Percentiles rank a stretch among this genome's conserved stretches.
Conservation (phyloP, 2,329 filamentous ascomycete genomes). For the Hymenoscyphus infarciens region DNA sequence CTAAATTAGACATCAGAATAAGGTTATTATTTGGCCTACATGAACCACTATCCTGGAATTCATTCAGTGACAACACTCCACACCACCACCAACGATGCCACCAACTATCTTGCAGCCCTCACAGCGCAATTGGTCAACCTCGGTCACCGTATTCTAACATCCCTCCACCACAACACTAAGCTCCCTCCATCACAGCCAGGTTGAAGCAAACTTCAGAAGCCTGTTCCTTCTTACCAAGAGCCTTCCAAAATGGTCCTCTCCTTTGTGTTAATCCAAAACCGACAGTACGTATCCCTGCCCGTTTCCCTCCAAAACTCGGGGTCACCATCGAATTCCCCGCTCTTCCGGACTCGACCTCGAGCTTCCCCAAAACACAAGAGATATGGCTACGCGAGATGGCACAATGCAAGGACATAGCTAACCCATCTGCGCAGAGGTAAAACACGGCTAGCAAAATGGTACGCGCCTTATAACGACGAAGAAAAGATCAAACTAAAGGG, state of each 20-base stretch:
- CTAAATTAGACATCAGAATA: too few relatives aligned
- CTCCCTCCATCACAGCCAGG: too few relatives aligned
- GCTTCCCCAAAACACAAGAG: background rate
- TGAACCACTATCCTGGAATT: too few relatives aligned
- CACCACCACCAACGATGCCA: too few relatives aligned
- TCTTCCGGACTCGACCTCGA: background rate
- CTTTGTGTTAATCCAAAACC: slow-evolving; percentile 86
- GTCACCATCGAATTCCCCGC: background rate
- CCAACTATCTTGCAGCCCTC: background rate
- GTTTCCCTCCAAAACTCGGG: background rate
- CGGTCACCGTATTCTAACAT: slow-evolving; percentile 2
- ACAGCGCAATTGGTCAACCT: background rate
- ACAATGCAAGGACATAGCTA: slow-evolving; percentile 11
- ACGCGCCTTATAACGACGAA: slow-evolving; percentile 96
- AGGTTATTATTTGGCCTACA: too few relatives aligned
- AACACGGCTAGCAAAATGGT: slow-evolving; percentile 98
- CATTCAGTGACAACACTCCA: too few relatives aligned
- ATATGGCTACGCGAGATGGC: background rate
- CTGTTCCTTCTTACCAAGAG: background rate
- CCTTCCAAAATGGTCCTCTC: slow-evolving; percentile 57
- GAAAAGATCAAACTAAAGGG: slow-evolving; percentile 99
- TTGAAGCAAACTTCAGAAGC: too few relatives aligned
- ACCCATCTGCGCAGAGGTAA: slow-evolving; percentile 67
- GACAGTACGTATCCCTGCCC: slow-evolving; percentile 56
- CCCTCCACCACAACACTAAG: background rate